A percentile compares a stretch with the other conserved stretches of the same genome.
Evolutionary conservation across 768 basidiomycete species (phyloP).

Genomic region (Sarcodon aspratus): DNA sequence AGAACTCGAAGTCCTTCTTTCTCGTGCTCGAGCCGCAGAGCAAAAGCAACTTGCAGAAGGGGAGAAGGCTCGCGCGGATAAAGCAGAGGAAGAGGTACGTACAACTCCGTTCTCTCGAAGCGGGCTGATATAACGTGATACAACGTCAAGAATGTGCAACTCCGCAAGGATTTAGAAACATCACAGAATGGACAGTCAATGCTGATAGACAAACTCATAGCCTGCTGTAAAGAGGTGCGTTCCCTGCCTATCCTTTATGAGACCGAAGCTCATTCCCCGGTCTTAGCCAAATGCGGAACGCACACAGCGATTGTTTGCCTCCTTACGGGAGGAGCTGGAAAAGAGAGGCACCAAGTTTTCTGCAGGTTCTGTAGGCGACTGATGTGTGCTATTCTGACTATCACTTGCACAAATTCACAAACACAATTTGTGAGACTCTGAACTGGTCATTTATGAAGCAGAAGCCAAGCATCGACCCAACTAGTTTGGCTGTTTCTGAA

Average conservation of each 20-base stretch:
- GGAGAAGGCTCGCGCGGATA: slow-evolving; percentile 58
- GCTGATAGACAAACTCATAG: slow-evolving; percentile 74
- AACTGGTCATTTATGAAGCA: no score
- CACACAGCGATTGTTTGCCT: slow-evolving; percentile 70
- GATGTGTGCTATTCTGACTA: no score
- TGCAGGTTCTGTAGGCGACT: no score
- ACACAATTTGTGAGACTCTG: no score
- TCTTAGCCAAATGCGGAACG: slow-evolving; percentile 70
- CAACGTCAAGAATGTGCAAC: slow-evolving; percentile 42
- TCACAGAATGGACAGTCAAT: slow-evolving; percentile 67
- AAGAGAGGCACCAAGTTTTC: slow-evolving; percentile 37
- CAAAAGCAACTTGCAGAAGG: slow-evolving; percentile 75
- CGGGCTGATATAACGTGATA: neutral
- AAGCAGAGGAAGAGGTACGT: slow-evolving; percentile 64
- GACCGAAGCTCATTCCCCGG: neutral
- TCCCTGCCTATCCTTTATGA: neutral
- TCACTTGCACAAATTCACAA: no score
- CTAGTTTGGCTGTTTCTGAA: no score
- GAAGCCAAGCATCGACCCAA: no score
- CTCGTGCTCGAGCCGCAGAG: slow-evolving; percentile 79
- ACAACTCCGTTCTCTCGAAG: slow-evolving; percentile 4
- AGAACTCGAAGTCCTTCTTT: slow-evolving; percentile 79
- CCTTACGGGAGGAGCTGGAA: slow-evolving; percentile 76
- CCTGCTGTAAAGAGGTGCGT: slow-evolving; percentile 81
- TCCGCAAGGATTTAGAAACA: slow-evolving; percentile 72